phyloP scores from a whole-genome alignment of 768 basidiomycete genomes.

The Naganishia randhawae region DNA sequence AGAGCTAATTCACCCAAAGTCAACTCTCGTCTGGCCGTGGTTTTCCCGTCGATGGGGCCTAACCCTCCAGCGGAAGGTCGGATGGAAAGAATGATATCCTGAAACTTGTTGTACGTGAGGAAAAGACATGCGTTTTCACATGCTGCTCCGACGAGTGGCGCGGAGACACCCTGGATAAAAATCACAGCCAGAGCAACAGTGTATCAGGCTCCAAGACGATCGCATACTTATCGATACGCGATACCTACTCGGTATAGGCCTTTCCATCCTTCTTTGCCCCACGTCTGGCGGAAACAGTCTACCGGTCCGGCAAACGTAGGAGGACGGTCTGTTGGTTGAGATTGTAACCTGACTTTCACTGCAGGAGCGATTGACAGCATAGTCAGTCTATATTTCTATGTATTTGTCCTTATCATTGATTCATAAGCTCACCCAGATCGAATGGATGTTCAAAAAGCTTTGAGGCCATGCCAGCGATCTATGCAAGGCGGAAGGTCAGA shows the following conservation, averaged over 20 bases:
- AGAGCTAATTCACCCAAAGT: slow-evolving; percentile 62
- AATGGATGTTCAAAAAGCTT: slow-evolving; percentile 92
- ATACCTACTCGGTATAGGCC: slow-evolving; percentile 79
- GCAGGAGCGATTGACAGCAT: neutral
- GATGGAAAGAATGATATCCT: slow-evolving; percentile 45
- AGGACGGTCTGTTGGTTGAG: slow-evolving; percentile 72
- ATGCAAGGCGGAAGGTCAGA: neutral
- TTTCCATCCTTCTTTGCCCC: slow-evolving; percentile 70
- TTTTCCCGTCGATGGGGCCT: slow-evolving; percentile 1
- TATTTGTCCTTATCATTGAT: neutral
- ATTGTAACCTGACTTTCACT: slow-evolving; percentile 86
- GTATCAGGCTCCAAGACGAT: neutral
- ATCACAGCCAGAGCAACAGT: neutral
- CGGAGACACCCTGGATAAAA: slow-evolving; percentile 70
- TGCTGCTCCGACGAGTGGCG: slow-evolving; percentile 87
- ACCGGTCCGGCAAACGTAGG: slow-evolving; percentile 76
- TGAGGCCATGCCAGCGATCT: slow-evolving; percentile 82
- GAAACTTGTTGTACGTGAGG: slow-evolving; percentile 71
- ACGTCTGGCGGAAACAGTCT: slow-evolving; percentile 81
- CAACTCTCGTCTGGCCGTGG: slow-evolving; percentile 34
- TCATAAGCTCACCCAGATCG: slow-evolving; percentile 61
- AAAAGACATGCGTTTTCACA: slow-evolving; percentile 86
- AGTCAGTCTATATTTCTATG: neutral
- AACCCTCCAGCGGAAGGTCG: neutral
- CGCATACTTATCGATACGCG: neutral